Base-by-base conservation (phyloP, 768 basidiomycete species). In the Auricularia sp. region DNA sequence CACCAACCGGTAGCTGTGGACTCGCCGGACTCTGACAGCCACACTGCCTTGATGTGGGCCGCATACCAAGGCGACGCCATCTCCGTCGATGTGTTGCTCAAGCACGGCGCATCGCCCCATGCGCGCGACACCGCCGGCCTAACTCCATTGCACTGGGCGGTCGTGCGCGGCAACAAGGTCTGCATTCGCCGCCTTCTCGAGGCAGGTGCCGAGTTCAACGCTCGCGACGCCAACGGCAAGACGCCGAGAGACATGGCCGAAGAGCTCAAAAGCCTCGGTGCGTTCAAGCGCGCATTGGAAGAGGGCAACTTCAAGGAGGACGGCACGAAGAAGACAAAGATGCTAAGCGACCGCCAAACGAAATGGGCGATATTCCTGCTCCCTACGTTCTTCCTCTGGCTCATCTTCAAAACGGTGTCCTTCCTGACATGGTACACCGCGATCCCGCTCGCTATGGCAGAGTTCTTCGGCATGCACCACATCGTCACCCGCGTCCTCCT, bases 21-120 rank as follows among this genome's bases (percentile, higher is more conserved):
- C 73, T 88, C 89, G 59, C 83, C 87, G 47, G 97, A 99, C 74
- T 80, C 87, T 1, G 90, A 92, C 70, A 97, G 97, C 0, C 97
- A 98, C 73, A 97, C 96, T 0, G 82, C 92, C 0, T 81, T 98
- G 62, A 97, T 98, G 92, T 99, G 97, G 97, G 97, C 97, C 4
- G 92, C 94, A 8, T 99, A 98, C 75, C 97, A 99, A 74, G 97
- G 97, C 58, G 97, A 99, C 72, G 94, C 94, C 1, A 83, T 98
- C 39, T 93, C 91, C 2, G 94, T 98, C 4, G 94, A 98, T 68
- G 75, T 98, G 58, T 77, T 99, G 51, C 81, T 99, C 62, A 84
- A 87, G 64, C 92, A 95, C 69, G 92, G 92, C 2, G 94, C 97
- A 1, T 90, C 85, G 65, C 80, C 88, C 0, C 85, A 85, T 65